Evolutionary conservation across 805 yeast species (phyloP).

Genomic region (Kuraishia molischiana): DNA sequence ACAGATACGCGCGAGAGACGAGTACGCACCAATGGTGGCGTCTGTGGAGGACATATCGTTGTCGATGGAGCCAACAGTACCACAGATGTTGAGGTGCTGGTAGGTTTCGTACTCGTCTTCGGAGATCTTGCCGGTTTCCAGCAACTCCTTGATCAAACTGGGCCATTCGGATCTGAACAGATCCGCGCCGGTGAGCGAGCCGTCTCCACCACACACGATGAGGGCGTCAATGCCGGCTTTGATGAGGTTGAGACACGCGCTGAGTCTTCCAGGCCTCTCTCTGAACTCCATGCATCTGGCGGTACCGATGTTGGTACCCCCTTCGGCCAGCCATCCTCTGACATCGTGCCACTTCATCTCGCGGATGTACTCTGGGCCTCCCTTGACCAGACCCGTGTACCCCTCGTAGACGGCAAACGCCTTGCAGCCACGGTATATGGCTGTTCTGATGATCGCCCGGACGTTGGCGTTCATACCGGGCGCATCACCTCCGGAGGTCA

Average conservation of each 20-base stretch:
- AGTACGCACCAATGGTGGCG: slow-evolving; percentile 92
- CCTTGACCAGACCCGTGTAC: slow-evolving; percentile 84
- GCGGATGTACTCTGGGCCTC: slow-evolving; percentile 64
- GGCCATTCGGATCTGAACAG: slow-evolving; percentile 95
- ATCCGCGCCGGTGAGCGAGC: slow-evolving; percentile 97
- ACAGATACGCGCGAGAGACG: slow-evolving; percentile 87
- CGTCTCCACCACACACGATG: slow-evolving; percentile 98
- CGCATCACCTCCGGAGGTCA: slow-evolving; percentile 98
- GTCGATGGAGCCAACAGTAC: slow-evolving; percentile 94
- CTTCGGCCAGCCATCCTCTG: slow-evolving; percentile 83
- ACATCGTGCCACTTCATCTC: slow-evolving; percentile 91
- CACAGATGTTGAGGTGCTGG: slow-evolving; percentile 75
- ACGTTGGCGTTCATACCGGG: slow-evolving; percentile 98
- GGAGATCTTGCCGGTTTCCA: slow-evolving; percentile 44
- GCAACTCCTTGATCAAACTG: slow-evolving; percentile 65
- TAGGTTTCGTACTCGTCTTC: slow-evolving; percentile 49
- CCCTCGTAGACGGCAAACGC: slow-evolving; percentile 92
- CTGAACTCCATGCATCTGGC: slow-evolving; percentile 85
- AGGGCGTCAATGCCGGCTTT: slow-evolving; percentile 87
- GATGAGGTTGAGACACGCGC: slow-evolving; percentile 79
- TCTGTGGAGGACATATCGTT: slow-evolving; percentile 98
- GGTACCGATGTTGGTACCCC: slow-evolving; percentile 95
- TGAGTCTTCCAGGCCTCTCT: slow-evolving; percentile 76
- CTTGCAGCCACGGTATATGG: slow-evolving; percentile 80
- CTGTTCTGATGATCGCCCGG: slow-evolving; percentile 90